phyloP scores from a whole-genome alignment of 495 filamentous ascomycete species.

The Penicillium silybi region DNA sequence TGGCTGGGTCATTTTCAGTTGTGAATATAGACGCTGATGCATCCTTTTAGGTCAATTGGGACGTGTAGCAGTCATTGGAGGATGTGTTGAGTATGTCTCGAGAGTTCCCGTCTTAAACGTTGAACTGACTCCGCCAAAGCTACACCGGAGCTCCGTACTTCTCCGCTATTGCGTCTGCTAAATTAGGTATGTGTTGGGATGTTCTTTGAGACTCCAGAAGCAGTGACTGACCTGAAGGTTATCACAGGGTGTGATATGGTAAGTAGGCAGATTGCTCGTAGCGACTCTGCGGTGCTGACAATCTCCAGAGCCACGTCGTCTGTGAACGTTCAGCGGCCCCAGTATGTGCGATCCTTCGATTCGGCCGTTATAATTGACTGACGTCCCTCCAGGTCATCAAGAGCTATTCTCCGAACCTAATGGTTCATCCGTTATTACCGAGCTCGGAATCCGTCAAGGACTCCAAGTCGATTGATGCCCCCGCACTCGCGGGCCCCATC shows the following conservation, averaged over 20 bases:
- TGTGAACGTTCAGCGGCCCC: conserved; percentile 84
- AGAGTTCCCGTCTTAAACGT: neutral
- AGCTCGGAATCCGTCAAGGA: conserved; percentile 51
- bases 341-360: conserved; percentile 16
- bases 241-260: conserved; percentile 73
- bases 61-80: conserved; percentile 89
- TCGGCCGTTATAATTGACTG: conserved; percentile 28
- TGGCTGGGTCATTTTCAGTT: neutral
- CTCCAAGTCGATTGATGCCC: conserved; percentile 42
- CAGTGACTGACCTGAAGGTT: neutral
- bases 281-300: conserved; percentile 3
- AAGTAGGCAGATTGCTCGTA: conserved; percentile 3
- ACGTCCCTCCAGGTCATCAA: conserved; percentile 66
- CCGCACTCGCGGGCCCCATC: conserved; percentile 64
- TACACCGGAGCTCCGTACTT: conserved; percentile 98
- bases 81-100: conserved; percentile 69
- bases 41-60: conserved; percentile 73
- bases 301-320: conserved; percentile 81
- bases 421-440: conserved; percentile 96
- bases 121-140: conserved; percentile 33
- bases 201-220: neutral
- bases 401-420: conserved; percentile 94
- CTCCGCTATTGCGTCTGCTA: conserved; percentile 91
- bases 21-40: neutral
- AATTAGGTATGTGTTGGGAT: conserved; percentile 48